Base-by-base conservation (phyloP, 768 basidiomycete species). In the Kwoniella shandongensis region DNA sequence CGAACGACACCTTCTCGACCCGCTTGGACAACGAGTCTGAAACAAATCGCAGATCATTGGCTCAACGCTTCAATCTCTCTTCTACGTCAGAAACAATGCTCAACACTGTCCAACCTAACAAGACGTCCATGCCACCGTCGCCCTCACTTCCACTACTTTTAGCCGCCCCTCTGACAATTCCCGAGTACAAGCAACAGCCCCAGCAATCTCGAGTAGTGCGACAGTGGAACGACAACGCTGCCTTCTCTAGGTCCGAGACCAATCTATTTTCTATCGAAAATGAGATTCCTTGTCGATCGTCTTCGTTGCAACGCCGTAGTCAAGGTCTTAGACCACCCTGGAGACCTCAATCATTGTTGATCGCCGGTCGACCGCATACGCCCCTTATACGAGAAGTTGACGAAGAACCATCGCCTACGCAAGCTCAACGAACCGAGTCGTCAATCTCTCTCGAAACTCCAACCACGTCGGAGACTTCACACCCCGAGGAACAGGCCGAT, bases 321-420 rank as follows among this genome's bases (percentile, higher is more conserved):
- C 57, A 29, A 27, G 51, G 58, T 17, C 45, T 48, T 12, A 44
- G n/a, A 44, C 58, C 58, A 27, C 58, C 58, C 40, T 54, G 58
- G 58, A 27, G 58, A 20, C 58, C 58, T 20, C 22, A 32, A 1
- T 51, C 50, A 5, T 18, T 58, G 18, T 3, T 45, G 3, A 8
- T 49, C n/a, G 17, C 25, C 15, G 42, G 18, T 20, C 41, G 44
- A 23, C n/a, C 27, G 10, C 50, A 51, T 4, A 46, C 49, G 42
- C 25, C 44, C 12, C 26, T 46, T 17, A 38, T 51, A 13, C 32
- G 26, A 13, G 47, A 49, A n/a, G 55, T 30, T 5, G 39, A 36
- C 25, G 49, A 57, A 18, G 39, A 3, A 6, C 15, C 15, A 23
- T n/a, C 26, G 10, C 44, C 44, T 13, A 29, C 13, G 13, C 44